A percentile compares a stretch with the other conserved stretches of the same genome.
Conservation (phyloP, 805 yeast species). For the Candida nanaspora region DNA sequence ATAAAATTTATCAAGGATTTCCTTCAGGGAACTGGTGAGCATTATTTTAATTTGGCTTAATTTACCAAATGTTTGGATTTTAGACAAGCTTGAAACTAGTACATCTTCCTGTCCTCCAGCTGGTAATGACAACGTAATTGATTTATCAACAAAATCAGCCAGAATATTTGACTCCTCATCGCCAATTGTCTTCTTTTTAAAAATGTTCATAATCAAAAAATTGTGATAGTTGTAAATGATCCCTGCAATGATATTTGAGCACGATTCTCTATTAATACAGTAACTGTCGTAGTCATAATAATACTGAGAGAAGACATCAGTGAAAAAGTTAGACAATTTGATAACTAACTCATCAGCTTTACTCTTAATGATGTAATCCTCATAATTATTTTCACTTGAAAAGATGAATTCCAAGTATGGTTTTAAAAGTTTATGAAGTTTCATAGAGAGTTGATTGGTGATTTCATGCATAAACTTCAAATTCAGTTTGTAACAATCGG, state of each 20-base stretch:
- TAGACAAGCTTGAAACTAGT: conserved; percentile 7
- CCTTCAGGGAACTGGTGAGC: conserved; percentile 30
- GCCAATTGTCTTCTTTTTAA: conserved; percentile 20
- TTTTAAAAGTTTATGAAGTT: conserved; percentile 6
- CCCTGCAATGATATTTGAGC: conserved; percentile 11
- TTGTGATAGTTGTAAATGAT: conserved; percentile 11
- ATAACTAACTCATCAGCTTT: conserved; percentile 4
- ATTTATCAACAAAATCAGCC: conserved; percentile 6
- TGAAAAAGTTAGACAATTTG: conserved; percentile 9
- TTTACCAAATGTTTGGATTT: conserved; percentile 19
- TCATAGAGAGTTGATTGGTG: conserved; percentile 4
- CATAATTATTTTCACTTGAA: conserved; percentile 13
- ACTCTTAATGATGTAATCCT: conserved; percentile 5
- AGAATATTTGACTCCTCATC: conserved; percentile 24
- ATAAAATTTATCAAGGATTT: conserved; percentile 41
- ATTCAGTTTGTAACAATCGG: conserved; percentile 15
- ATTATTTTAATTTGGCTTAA: conserved; percentile 20
- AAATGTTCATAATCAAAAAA: conserved; percentile 11
- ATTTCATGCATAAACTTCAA: conserved; percentile 9
- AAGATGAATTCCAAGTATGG: conserved; percentile 11
- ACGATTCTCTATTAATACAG: conserved; percentile 14
- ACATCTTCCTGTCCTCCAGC: neutral
- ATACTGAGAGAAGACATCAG: conserved; percentile 7
- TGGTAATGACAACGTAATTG: conserved; percentile 2
- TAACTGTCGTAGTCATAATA: conserved; percentile 6